phyloP scores from a whole-genome alignment of 139 green algal genomes.

The Marvania coccoides region DNA sequence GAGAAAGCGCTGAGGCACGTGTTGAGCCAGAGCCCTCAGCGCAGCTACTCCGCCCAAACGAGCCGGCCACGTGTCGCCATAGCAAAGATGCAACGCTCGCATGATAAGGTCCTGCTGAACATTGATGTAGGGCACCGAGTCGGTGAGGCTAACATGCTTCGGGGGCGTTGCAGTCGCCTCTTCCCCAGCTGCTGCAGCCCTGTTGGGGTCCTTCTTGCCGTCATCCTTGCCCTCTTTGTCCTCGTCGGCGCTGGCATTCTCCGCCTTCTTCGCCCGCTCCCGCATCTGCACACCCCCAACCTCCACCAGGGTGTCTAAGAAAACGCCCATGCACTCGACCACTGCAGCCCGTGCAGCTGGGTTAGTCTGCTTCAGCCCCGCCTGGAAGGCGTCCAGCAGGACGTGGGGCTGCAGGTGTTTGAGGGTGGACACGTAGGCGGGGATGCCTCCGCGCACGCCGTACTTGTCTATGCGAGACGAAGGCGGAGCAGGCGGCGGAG shows the following conservation, averaged over 20 bases:
- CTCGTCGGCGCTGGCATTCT: neutral
- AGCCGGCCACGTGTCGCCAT: conserved; percentile 68
- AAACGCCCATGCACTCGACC: conserved; percentile 59
- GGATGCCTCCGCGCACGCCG: conserved; percentile 32
- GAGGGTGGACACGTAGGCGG: conserved; percentile 25
- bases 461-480: conserved; percentile 15
- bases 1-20: conserved; percentile 44
- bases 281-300: conserved; percentile 17
- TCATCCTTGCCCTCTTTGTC: neutral
- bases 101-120: conserved; percentile 73
- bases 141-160: neutral
- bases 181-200: neutral
- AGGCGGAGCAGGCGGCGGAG: conserved; percentile 2
- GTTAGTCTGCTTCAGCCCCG: conserved; percentile 31
- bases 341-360: conserved; percentile 25
- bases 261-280: neutral
- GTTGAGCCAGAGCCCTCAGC: conserved; percentile 23
- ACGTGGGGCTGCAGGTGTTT: conserved; percentile 72
- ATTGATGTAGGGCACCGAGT: neutral
- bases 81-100: conserved; percentile 83
- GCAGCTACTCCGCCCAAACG: conserved; percentile 70
- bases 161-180: neutral
- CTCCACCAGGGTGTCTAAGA: conserved; percentile 66
- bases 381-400: conserved; percentile 84
- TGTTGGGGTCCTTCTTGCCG: neutral